Conservation (phyloP, 805 yeast genomes). For the Yarrowia sp. region DNA sequence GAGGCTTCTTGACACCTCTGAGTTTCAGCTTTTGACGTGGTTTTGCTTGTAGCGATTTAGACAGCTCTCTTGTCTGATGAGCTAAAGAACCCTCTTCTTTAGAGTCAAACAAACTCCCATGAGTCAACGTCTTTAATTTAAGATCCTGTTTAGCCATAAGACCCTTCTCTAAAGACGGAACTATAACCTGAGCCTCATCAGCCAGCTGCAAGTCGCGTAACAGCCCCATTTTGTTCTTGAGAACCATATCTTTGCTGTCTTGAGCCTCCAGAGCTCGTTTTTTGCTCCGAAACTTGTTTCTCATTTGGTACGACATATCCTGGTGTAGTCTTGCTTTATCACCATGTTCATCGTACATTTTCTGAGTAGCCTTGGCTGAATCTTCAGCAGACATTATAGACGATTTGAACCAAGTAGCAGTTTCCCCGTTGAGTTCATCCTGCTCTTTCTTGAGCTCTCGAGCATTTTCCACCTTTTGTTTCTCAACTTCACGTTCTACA, state of each 20-base stretch:
- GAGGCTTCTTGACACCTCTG: background rate
- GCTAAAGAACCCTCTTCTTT: background rate
- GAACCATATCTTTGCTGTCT: background rate
- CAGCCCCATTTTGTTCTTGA: conserved; percentile 10
- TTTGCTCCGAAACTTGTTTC: background rate
- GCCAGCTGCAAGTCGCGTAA: background rate
- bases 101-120: background rate
- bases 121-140: background rate
- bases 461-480: background rate
- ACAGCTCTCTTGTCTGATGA: background rate
- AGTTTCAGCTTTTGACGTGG: background rate
- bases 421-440: background rate
- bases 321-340: conserved; percentile 3
- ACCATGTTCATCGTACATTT: conserved; percentile 3
- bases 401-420: background rate
- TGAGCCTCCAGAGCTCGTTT: background rate
- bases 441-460: background rate
- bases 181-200: background rate
- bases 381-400: background rate
- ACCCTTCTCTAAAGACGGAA: background rate
- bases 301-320: background rate
- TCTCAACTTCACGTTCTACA: background rate
- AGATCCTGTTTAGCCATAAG: background rate
- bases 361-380: background rate
- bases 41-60: background rate